phyloP scores from a whole-genome alignment of 768 basidiomycete species.

The Tulasnella sp. region DNA sequence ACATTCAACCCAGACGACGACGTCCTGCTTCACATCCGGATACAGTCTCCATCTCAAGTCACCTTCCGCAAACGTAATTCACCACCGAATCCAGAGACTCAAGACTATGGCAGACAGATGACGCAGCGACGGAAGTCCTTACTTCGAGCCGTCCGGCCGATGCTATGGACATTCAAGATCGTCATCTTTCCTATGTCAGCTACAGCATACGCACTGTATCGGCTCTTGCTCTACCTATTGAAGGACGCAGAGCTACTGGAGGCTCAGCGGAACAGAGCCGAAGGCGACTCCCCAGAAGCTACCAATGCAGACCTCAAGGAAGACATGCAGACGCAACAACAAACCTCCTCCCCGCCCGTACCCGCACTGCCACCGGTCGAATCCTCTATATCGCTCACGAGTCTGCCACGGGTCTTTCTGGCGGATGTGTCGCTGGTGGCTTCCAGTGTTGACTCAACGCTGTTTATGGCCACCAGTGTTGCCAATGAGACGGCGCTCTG shows the following conservation, averaged over 20 bases:
- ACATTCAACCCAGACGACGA: slow-evolving; percentile 59
- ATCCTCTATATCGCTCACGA: slow-evolving; percentile 41
- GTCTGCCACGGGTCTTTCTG: slow-evolving; percentile 67
- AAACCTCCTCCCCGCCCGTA: too few relatives aligned
- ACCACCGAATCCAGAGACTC: background rate
- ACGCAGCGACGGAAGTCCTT: background rate
- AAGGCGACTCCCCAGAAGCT: slow-evolving; percentile 34
- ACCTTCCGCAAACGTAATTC: slow-evolving; percentile 37
- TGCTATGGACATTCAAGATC: slow-evolving; percentile 71
- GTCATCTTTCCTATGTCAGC: slow-evolving; percentile 73
- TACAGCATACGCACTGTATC: slow-evolving; percentile 64
- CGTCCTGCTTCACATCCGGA: slow-evolving; percentile 58
- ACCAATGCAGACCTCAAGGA: slow-evolving; percentile 13
- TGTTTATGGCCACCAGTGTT: slow-evolving; percentile 60
- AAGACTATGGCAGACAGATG: background rate
- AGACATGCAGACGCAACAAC: too few relatives aligned
- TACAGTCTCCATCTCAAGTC: slow-evolving; percentile 70
- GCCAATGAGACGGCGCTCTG: slow-evolving; percentile 70
- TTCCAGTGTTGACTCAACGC: slow-evolving; percentile 51
- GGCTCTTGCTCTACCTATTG: slow-evolving; percentile 70
- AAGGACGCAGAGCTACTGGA: slow-evolving; percentile 88
- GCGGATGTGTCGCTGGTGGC: slow-evolving; percentile 78
- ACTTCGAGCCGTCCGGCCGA: slow-evolving; percentile 31
- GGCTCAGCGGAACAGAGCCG: slow-evolving; percentile 54
- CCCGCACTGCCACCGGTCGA: slow-evolving; percentile 10